Evolutionary conservation across 2,329 filamentous ascomycete species (phyloP).

Genomic region (Capronia coronata): DNA sequence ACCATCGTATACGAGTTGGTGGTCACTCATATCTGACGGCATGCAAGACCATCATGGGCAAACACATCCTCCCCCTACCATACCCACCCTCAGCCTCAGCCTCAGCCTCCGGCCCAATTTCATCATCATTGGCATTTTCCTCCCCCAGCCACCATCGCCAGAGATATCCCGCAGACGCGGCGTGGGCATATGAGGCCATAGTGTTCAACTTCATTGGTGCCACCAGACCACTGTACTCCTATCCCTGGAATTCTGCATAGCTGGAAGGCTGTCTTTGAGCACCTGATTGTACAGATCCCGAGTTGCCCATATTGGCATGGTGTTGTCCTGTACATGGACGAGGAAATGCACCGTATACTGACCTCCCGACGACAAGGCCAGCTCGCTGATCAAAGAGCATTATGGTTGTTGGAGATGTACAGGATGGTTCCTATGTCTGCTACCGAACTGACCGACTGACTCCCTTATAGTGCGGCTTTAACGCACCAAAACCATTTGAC

Average conservation of each 20-base stretch:
- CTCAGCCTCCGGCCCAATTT: too few species aligned
- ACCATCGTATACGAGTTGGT: too few species aligned
- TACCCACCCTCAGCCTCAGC: constrained; percentile 17
- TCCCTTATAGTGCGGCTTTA: too few species aligned
- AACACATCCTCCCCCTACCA: constrained; percentile 27
- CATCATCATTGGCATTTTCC: constrained; percentile 25
- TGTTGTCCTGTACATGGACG: constrained; percentile 69
- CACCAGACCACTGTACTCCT: constrained; percentile 33
- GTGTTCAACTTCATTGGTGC: constrained; percentile 31
- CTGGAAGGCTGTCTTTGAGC: constrained; percentile 29
- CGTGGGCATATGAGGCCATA: constrained; percentile 52
- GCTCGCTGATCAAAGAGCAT: constrained; percentile 30
- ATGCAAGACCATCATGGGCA: constrained; percentile 29
- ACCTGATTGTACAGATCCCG: constrained; percentile 59
- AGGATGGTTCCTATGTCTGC: too few species aligned
- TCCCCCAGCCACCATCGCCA: constrained; percentile 51
- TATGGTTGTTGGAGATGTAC: constrained; percentile 24
- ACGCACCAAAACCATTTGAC: too few species aligned
- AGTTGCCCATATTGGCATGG: constrained; percentile 67
- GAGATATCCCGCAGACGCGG: constrained; percentile 47
- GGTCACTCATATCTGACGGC: constrained; percentile 26
- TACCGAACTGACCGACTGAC: too few species aligned
- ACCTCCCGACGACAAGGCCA: constrained; percentile 65
- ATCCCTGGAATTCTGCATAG: constrained; percentile 36
- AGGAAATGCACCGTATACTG: constrained; percentile 73